phyloP scores from a whole-genome alignment of 2,329 filamentous ascomycete genomes.

The Ophiobolus disseminans region DNA sequence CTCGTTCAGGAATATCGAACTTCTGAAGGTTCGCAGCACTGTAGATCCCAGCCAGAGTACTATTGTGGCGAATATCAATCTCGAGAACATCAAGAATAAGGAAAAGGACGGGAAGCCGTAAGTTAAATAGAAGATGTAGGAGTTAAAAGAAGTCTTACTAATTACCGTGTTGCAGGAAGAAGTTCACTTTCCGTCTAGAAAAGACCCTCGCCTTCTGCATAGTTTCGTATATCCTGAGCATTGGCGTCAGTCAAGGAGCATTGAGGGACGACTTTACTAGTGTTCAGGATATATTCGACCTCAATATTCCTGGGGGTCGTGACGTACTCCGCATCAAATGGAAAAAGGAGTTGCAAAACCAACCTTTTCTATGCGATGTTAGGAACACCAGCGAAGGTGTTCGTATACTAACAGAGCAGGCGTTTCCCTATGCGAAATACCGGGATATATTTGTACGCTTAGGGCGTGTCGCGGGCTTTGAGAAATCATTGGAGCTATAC shows the following conservation, averaged over 20 bases:
- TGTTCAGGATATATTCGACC: conserved; percentile 25
- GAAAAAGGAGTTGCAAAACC: conserved; percentile 21
- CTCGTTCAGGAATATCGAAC: conserved; percentile 21
- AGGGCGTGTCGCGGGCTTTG: conserved; percentile 22
- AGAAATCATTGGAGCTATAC: conserved; percentile 22
- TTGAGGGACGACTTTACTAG: conserved; percentile 19
- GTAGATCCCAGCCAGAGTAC: conserved; percentile 17
- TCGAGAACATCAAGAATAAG: conserved; percentile 29
- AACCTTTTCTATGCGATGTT: conserved; percentile 22
- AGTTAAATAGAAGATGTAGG: conserved; percentile 6
- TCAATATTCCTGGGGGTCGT: conserved; percentile 16
- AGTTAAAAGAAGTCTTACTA: conserved; percentile 8
- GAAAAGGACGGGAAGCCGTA: conserved; percentile 22
- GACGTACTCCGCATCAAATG: conserved; percentile 21
- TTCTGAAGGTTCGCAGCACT: conserved; percentile 24
- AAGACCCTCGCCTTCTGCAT: conserved; percentile 20
- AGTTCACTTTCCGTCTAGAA: conserved; percentile 27
- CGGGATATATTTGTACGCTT: conserved; percentile 22
- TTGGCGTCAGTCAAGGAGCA: conserved; percentile 14
- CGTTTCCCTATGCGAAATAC: conserved; percentile 26
- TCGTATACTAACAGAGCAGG: conserved; percentile 9
- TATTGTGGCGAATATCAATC: conserved; percentile 24
- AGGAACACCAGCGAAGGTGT: conserved; percentile 10
- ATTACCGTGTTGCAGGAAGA: conserved; percentile 19
- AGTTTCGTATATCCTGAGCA: conserved; percentile 19